These are phyloP conservation scores for Aspergillus sp. DNA, from an alignment of 2,329 filamentous ascomycete species.

Conservation along the genomic window DNA sequence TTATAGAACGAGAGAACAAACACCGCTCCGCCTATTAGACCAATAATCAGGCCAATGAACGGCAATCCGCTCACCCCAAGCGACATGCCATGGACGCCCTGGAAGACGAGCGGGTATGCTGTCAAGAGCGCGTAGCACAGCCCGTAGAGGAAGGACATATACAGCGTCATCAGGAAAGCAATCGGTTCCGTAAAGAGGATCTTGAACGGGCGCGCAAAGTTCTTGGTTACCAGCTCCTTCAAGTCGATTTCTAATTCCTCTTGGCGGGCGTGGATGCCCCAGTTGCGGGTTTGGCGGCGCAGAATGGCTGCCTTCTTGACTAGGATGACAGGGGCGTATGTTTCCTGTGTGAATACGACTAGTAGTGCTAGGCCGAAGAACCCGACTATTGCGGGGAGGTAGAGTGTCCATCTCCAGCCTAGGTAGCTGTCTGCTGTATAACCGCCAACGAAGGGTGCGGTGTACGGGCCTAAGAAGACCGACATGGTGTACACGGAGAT, in stretches of 20 bases:
- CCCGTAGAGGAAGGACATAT: slow-evolving; percentile 25
- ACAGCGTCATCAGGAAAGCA: slow-evolving; percentile 24
- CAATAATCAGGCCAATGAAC: slow-evolving; percentile 23
- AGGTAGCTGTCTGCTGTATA: slow-evolving; percentile 47
- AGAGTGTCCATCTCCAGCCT: slow-evolving; percentile 52
- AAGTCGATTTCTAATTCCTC: slow-evolving; percentile 22
- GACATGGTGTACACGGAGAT: slow-evolving; percentile 50
- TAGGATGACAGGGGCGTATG: slow-evolving; percentile 47
- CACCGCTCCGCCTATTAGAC: slow-evolving; percentile 14
- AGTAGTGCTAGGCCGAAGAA: slow-evolving; percentile 41
- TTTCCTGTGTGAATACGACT: slow-evolving; percentile 49
- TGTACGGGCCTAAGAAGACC: slow-evolving; percentile 47
- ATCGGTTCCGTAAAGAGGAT: slow-evolving; percentile 27
- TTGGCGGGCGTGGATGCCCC: slow-evolving; percentile 23
- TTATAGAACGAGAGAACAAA: slow-evolving; percentile 19
- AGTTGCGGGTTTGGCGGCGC: slow-evolving; percentile 22
- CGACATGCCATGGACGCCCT: slow-evolving; percentile 17
- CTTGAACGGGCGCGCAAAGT: slow-evolving; percentile 20
- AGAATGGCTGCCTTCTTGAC: slow-evolving; percentile 20
- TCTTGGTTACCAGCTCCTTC: slow-evolving; percentile 19
- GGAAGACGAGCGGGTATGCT: slow-evolving; percentile 23
- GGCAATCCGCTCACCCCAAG: slow-evolving; percentile 17
- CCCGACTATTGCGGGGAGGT: slow-evolving; percentile 52
- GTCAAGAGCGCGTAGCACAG: slow-evolving; percentile 21
- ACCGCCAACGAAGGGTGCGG: slow-evolving; percentile 50